phyloP scores from a whole-genome alignment of 108 stramenopile species.

The Pinguiococcus pyrenoidosus region DNA sequence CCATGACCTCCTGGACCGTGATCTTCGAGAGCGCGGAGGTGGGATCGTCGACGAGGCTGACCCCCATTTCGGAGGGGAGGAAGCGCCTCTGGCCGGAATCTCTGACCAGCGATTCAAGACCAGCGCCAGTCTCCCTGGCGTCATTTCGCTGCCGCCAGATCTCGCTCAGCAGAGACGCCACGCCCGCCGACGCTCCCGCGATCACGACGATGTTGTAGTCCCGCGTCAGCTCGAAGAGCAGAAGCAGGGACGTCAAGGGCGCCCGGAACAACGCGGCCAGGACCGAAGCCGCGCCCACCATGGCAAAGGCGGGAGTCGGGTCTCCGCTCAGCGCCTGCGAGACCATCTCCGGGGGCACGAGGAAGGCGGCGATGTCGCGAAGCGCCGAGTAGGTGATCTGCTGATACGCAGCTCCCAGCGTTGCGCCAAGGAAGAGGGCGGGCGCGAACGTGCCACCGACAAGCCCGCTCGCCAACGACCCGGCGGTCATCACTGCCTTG shows the following conservation, averaged over 20 bases:
- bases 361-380: conserved; percentile 7
- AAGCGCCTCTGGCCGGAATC: too few species aligned
- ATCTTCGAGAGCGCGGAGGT: too few species aligned
- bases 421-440: conserved; percentile 70
- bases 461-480: conserved; percentile 61
- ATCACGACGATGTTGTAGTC: conserved; percentile 77
- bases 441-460: conserved; percentile 87
- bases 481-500: conserved; percentile 63
- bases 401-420: conserved; percentile 69
- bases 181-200: conserved; percentile 58
- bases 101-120: too few species aligned
- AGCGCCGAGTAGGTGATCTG: conserved; percentile 32
- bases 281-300: conserved; percentile 72
- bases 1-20: too few species aligned
- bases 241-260: conserved; percentile 57
- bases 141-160: too few species aligned
- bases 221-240: conserved; percentile 75
- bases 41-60: too few species aligned
- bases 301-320: conserved; percentile 63
- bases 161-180: conserved; percentile 37
- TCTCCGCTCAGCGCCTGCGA: too few species aligned
- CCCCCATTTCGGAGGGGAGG: too few species aligned
- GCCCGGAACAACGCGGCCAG: conserved; percentile 72
- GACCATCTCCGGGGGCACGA: conserved; percentile 5
- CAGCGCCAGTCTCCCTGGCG: too few species aligned